Base-by-base conservation (phyloP, 257 asterid species). In the Jacaranda copaia region DNA sequence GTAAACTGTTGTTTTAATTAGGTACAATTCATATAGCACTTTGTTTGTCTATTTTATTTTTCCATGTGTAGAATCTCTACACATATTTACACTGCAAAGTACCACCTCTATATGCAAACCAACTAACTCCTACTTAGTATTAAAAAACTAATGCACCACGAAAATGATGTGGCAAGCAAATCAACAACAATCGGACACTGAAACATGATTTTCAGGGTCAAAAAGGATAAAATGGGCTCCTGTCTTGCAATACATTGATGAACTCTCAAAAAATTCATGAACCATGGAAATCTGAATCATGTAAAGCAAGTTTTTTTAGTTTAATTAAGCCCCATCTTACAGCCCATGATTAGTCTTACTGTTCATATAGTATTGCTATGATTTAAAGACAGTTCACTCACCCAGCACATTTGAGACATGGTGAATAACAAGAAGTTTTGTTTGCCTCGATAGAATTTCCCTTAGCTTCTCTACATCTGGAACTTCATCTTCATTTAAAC, bases 361-460 rank as follows among this genome's bases (percentile, higher is more conserved):
- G n/a, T n/a, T n/a, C n/a, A n/a, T n/a, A 49, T 55, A 60, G 20
- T 51, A n/a, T 63, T 64, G 72, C 60, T 49, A 39, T 12, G 75
- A 62, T 42, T 65, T 52, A 38, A 65, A 73, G 72, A 68, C 74
- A 43, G 45, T 48, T 78, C 56, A 80, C 93, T 83, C 78, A 96
- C 99, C 99, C 79, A 96, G 81, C 80, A 88, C 85, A 84, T 96
- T 96, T 5, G 99, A 96, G 80, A 96, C 87, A 74, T 96, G 98
- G 78, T 96, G 98, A 73, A 88, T 75, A 62, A 87, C 96, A 38
- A 96, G 25, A 69, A 96, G 88, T 75, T 93, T 93, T 79, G 98
- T 85, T 80, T 81, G 86, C 75, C 74, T 88, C 14, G 96, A 89
- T 71, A 96, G 68, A 85, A 72, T 79, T 80, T 81, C 92, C 72